Evolutionary conservation across 1,139 yeast species (phyloP).

Genomic region (Geotrichum europaeum): DNA sequence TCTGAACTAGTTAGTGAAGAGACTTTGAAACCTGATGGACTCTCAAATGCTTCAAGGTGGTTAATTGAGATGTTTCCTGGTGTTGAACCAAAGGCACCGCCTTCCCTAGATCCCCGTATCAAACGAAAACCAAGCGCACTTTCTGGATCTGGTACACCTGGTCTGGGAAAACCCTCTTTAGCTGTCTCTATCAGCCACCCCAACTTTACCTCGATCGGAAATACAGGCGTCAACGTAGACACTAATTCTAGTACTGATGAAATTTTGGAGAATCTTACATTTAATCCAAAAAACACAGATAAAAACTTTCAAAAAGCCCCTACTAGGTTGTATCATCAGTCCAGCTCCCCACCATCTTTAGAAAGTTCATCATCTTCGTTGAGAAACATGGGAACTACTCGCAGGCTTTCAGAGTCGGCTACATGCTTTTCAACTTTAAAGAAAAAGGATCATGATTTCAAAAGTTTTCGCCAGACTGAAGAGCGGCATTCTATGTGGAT

Average conservation of each 20-base stretch:
- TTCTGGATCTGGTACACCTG: neutral
- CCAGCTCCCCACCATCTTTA: neutral
- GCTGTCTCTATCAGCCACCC: neutral
- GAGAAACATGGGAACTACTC: neutral
- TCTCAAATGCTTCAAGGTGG: neutral
- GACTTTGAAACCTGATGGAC: neutral
- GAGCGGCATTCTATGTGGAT: slow-evolving; percentile 27
- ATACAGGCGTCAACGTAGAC: neutral
- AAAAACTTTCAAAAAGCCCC: neutral
- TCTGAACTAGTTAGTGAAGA: neutral
- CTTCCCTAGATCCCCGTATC: neutral
- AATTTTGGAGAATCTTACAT: neutral
- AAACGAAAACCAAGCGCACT: neutral
- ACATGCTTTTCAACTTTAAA: neutral
- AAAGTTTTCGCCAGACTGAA: neutral
- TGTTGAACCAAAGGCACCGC: slow-evolving; percentile 2
- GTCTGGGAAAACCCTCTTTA: neutral
- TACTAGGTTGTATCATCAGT: neutral
- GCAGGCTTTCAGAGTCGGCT: neutral
- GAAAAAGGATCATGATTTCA: slow-evolving; percentile 3
- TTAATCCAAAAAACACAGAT: neutral
- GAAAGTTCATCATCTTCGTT: neutral
- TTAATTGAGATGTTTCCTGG: neutral
- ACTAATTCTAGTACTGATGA: neutral
- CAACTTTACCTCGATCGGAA: neutral